Percentiles rank a stretch among this genome's conserved stretches.
These are phyloP conservation scores for Hypoxylon cercidicola DNA, from an alignment of 495 filamentous ascomycete genomes.

Conservation along the genomic window DNA sequence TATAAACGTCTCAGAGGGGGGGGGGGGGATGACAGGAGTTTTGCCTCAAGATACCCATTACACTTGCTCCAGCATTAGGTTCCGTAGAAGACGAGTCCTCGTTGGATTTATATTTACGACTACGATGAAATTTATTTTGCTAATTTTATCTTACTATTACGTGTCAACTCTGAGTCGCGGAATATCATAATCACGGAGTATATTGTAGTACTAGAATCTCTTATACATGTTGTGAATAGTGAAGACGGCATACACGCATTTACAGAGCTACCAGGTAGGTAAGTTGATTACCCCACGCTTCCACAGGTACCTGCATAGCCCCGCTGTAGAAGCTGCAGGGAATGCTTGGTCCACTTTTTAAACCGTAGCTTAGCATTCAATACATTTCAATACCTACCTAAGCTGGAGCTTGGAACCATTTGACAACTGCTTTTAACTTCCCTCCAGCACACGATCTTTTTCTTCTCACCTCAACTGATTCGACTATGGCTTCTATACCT, in stretches of 20 bases:
- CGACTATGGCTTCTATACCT: conserved; percentile 57
- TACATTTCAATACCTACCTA: not conserved
- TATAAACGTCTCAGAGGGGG: conserved; percentile 13
- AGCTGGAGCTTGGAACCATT: conserved; percentile 10
- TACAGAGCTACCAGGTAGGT: conserved; percentile 1
- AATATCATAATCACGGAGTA: no score
- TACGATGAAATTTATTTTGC: conserved; percentile 29
- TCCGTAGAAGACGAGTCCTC: conserved; percentile 28
- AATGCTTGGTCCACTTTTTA: conserved; percentile 15
- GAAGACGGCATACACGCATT: no score
- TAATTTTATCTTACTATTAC: conserved; percentile 4
- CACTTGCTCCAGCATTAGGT: conserved; percentile 27
- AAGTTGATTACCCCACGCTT: conserved; percentile 23
- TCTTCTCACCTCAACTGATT: conserved; percentile 1
- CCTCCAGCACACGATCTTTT: not conserved
- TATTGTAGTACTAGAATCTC: no score
- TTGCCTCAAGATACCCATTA: conserved; percentile 40
- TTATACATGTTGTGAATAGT: no score
- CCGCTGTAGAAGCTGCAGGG: conserved; percentile 18
- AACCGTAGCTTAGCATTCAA: no score
- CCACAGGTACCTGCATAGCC: conserved; percentile 32
- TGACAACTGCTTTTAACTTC: not conserved
- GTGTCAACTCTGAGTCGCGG: no score
- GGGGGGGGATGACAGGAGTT: conserved; percentile 29
- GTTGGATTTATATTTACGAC: conserved; percentile 28